Evolutionary conservation across 2,329 filamentous ascomycete genomes (phyloP).

Genomic region (Exophiala calicioides): DNA sequence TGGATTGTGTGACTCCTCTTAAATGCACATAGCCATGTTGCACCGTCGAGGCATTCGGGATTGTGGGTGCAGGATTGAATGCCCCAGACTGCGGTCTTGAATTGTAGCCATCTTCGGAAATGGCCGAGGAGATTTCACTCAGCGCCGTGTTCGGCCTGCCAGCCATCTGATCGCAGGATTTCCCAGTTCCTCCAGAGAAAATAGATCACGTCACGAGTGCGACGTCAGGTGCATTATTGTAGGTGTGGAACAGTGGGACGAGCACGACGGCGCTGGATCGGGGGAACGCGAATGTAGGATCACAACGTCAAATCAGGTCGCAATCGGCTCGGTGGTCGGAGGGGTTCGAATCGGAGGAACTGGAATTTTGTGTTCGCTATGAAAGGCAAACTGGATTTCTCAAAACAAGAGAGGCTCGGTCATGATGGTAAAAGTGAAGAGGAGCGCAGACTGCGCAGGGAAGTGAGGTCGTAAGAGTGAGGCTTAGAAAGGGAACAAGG

Average conservation of each 20-base stretch:
- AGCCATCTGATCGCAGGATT: constrained; percentile 22
- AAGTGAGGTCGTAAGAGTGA: constrained; percentile 13
- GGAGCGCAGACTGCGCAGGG: constrained; percentile 5
- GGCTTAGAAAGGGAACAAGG: too few relatives aligned
- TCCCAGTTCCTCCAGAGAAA: constrained; percentile 1
- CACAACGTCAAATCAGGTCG: neutral
- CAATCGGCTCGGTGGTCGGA: neutral
- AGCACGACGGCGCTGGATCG: constrained; percentile 14
- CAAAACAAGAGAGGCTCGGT: constrained; percentile 14
- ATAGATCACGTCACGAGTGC: constrained; percentile 23
- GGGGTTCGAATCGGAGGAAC: neutral
- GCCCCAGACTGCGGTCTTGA: constrained; percentile 26
- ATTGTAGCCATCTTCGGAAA: constrained; percentile 33
- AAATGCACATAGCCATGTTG: constrained; percentile 31
- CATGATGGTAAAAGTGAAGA: constrained; percentile 15
- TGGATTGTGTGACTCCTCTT: constrained; percentile 28
- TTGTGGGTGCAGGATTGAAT: constrained; percentile 17
- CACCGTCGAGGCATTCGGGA: constrained; percentile 25
- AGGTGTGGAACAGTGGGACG: constrained; percentile 11
- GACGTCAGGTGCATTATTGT: constrained; percentile 23
- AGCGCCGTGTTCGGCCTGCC: constrained; percentile 26
- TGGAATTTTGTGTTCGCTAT: neutral
- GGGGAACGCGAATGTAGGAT: constrained; percentile 4
- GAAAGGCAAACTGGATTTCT: neutral
- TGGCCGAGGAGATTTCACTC: constrained; percentile 34